These are phyloP conservation scores for Chlamydomonas schloesseri DNA, from an alignment of 139 green algal species.

Conservation along the genomic window DNA sequence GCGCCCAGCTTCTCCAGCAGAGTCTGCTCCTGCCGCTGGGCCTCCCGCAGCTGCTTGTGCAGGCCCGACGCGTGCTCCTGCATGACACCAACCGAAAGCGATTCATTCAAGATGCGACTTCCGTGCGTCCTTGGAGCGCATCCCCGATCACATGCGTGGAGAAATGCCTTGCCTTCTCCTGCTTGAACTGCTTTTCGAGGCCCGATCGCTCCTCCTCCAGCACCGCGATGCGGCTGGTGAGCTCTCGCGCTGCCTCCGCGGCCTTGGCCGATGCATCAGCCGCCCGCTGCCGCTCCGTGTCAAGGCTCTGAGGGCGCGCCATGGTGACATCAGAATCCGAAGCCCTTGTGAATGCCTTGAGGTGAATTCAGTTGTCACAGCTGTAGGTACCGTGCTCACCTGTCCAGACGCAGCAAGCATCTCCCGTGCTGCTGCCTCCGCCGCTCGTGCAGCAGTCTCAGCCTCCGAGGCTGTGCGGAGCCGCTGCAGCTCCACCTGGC, in stretches of 20 bases:
- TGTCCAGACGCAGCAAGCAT: constrained; percentile 5
- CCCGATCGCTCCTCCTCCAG: background rate
- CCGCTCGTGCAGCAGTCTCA: constrained; percentile 34
- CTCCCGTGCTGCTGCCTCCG: constrained; percentile 37
- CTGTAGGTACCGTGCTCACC: background rate
- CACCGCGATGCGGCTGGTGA: background rate
- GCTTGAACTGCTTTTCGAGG: constrained; percentile 26
- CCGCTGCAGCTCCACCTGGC: constrained; percentile 47
- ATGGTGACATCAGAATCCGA: background rate
- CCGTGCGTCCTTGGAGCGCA: no score
- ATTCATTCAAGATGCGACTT: no score
- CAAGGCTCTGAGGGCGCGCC: constrained; percentile 23
- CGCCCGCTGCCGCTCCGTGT: constrained; percentile 29
- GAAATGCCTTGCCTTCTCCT: constrained; percentile 43
- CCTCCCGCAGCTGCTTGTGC: constrained; percentile 35
- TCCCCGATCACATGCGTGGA: no score
- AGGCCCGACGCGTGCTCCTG: constrained; percentile 32
- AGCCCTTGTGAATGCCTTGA: no score
- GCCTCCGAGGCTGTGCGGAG: constrained; percentile 21
- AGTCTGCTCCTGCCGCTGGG: constrained; percentile 20
- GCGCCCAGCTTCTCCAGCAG: constrained; percentile 9
- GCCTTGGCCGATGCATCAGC: background rate
- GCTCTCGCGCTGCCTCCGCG: background rate
- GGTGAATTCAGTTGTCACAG: no score
- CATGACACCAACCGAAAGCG: no score